A percentile compares a stretch with the other conserved stretches of the same genome.
Conservation (phyloP, 805 yeast species). For the Nakazawaea wickerhamii region DNA sequence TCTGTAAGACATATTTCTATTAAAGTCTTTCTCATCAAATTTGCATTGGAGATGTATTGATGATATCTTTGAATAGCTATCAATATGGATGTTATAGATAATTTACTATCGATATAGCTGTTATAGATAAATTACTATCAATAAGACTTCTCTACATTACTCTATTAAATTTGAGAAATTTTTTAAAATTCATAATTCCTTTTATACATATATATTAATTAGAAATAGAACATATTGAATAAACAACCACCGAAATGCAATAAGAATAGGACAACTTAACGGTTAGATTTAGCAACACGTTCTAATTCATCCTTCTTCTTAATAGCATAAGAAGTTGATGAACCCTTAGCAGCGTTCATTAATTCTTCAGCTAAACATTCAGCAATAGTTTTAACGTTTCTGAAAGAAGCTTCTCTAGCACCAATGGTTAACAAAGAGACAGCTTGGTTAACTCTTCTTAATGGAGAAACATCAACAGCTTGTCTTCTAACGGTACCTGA, state of each 20-base stretch:
- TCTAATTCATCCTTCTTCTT: constrained; percentile 99
- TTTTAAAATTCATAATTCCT: neutral
- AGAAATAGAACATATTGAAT: neutral
- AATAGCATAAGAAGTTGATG: constrained; percentile 99
- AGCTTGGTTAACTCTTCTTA: constrained; percentile 99
- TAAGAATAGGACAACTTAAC: constrained; percentile 50
- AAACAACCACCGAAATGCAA: constrained; percentile 1
- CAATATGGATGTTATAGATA: too few species aligned
- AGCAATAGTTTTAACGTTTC: constrained; percentile 99
- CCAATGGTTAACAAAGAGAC: constrained; percentile 96
- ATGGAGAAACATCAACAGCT: constrained; percentile 99
- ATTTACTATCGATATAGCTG: too few species aligned
- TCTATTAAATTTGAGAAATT: too few species aligned
- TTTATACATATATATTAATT: constrained; percentile 1
- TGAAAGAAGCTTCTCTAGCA: constrained; percentile 99
- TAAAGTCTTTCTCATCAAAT: too few species aligned
- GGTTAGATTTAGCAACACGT: constrained; percentile 99
- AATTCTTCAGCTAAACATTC: constrained; percentile 99
- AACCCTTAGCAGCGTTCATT: constrained; percentile 99
- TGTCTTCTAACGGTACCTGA: constrained; percentile 99
- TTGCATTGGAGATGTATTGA: too few species aligned
- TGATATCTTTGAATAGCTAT: too few species aligned
- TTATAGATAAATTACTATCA: too few species aligned
- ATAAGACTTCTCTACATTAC: too few species aligned
- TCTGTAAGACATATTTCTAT: too few species aligned